These are phyloP conservation scores for Amborella trichopoda DNA, from an alignment of 164 flowering plant species.

Conservation along the genomic window DNA sequence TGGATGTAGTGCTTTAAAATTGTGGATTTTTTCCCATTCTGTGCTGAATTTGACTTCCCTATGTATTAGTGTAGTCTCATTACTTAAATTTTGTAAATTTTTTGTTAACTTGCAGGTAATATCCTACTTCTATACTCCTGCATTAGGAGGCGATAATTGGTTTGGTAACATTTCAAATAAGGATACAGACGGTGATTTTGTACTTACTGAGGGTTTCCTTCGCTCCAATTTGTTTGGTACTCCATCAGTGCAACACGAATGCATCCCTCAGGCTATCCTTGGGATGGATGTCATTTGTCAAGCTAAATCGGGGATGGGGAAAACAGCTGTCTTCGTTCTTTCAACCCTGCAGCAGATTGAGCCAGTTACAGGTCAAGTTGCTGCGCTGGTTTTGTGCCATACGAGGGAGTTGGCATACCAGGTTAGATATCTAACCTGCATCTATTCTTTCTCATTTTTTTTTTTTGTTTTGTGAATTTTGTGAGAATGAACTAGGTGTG, in stretches of 20 bases:
- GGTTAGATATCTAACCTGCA: slow-evolving; percentile 27
- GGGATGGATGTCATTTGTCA: slow-evolving; percentile 99
- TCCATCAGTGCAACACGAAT: slow-evolving; percentile 97
- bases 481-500: no score
- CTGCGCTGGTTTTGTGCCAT: slow-evolving; percentile 92
- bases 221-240: slow-evolving; percentile 53
- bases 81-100: neutral
- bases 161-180: slow-evolving; percentile 49
- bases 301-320: slow-evolving; percentile 99
- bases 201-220: slow-evolving; percentile 49
- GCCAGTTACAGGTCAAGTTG: slow-evolving; percentile 90
- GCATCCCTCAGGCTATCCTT: slow-evolving; percentile 95
- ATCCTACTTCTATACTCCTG: slow-evolving; percentile 25
- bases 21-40: no score
- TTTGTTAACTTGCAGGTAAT: slow-evolving; percentile 43
- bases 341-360: slow-evolving; percentile 90
- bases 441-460: no score
- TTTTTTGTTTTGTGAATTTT: no score
- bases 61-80: no score
- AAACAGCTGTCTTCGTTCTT: slow-evolving; percentile 94
- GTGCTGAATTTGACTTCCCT: no score
- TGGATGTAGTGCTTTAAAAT: no score
- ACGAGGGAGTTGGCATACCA: slow-evolving; percentile 98
- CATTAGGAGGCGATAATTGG: slow-evolving; percentile 27
- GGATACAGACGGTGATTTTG: slow-evolving; percentile 41